These are phyloP conservation scores for Halenospora varia DNA, from an alignment of 495 filamentous ascomycete genomes.

Conservation along the genomic window DNA sequence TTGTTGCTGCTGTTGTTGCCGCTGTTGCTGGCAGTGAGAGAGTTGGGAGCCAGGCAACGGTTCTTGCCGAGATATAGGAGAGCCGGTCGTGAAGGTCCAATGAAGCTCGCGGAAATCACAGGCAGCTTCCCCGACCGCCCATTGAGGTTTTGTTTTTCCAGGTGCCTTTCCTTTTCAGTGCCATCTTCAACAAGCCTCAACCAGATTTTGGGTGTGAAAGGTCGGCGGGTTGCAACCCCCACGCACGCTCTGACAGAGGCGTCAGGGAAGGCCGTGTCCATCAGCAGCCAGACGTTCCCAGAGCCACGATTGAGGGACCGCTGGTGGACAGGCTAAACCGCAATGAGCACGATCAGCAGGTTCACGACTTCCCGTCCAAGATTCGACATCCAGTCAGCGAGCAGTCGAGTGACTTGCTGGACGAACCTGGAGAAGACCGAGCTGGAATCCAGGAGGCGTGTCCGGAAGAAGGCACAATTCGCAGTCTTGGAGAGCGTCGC, in stretches of 20 bases:
- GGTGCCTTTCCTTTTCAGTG: neutral
- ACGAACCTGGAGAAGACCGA: too few relatives aligned
- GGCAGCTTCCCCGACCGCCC: neutral
- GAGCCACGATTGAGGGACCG: too few relatives aligned
- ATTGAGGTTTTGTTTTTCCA: neutral
- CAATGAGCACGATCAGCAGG: neutral
- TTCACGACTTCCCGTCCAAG: neutral
- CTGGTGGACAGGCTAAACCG: too few relatives aligned
- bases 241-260: neutral
- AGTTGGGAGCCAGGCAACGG: too few relatives aligned
- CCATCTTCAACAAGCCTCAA: too few relatives aligned
- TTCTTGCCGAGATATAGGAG: neutral
- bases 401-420: neutral
- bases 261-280: neutral
- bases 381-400: neutral
- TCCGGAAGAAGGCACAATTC: too few relatives aligned
- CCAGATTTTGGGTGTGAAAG: too few relatives aligned
- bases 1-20: neutral
- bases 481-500: too few relatives aligned
- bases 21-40: neutral
- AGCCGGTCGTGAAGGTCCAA: neutral
- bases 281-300: too few relatives aligned
- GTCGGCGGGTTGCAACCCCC: neutral
- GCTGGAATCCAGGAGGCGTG: too few relatives aligned
- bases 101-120: neutral